Conservation (phyloP, 768 basidiomycete species). For the Rhodotorula babjevae region DNA sequence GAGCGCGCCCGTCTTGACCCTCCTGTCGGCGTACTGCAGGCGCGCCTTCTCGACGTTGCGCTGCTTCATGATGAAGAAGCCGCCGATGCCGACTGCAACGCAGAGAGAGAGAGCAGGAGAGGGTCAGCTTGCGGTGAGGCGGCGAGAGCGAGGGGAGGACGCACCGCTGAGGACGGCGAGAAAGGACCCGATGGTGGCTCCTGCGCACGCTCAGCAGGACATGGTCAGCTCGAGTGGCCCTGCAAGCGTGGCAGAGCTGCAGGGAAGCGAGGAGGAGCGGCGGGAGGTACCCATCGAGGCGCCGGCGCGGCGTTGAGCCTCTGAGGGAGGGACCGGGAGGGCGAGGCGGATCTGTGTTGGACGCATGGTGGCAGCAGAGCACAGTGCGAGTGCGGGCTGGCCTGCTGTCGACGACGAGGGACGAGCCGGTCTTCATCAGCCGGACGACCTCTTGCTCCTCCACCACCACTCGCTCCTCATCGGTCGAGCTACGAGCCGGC, state of each 20-base stretch:
- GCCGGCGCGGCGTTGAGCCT: neutral
- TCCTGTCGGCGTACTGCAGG: conserved; percentile 10
- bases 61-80: conserved; percentile 30
- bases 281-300: too few relatives aligned
- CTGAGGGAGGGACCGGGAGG: neutral
- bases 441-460: too few relatives aligned
- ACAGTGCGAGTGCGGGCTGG: too few relatives aligned
- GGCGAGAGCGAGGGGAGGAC: neutral
- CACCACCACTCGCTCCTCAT: neutral
- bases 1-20: conserved; percentile 21
- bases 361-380: too few relatives aligned
- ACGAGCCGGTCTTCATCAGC: too few relatives aligned
- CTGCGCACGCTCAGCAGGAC: neutral
- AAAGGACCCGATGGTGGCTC: conserved; percentile 21
- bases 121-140: neutral
- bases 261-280: too few relatives aligned
- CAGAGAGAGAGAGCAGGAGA: too few relatives aligned
- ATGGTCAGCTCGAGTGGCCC: too few relatives aligned
- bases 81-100: conserved; percentile 16
- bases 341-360: neutral
- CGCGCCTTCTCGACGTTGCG: conserved; percentile 28
- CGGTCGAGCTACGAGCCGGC: too few relatives aligned
- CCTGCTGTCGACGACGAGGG: too few relatives aligned
- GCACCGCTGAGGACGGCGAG: conserved; percentile 21
- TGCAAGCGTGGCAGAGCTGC: too few relatives aligned